These are phyloP conservation scores for Copromyces sp. DNA, from an alignment of 495 filamentous ascomycete genomes.

Conservation along the genomic window DNA sequence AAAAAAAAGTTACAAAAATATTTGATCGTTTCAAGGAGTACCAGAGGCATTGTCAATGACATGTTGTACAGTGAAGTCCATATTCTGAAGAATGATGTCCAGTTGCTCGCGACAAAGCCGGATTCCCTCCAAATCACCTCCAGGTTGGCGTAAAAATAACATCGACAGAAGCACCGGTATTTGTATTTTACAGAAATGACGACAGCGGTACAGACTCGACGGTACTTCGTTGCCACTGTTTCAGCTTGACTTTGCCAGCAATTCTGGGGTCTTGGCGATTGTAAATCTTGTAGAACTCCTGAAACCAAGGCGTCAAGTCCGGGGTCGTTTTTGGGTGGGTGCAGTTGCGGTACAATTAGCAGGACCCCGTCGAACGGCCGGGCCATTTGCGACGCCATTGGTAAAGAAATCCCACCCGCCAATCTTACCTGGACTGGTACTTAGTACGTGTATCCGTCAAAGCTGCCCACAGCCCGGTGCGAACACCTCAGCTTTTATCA, in stretches of 20 bases:
- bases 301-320: background rate
- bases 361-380: background rate
- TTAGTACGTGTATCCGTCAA: conserved; percentile 1
- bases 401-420: conserved; percentile 19
- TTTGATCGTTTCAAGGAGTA: background rate
- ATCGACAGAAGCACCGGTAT: background rate
- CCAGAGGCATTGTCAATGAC: background rate
- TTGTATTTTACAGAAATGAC: background rate
- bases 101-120: background rate
- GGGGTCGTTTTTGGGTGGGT: background rate
- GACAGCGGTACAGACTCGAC: background rate
- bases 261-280: background rate
- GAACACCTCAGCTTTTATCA: conserved; percentile 23
- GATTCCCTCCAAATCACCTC: background rate
- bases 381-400: background rate
- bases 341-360: background rate
- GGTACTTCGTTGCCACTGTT: background rate
- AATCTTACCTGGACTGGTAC: conserved; percentile 2
- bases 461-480: conserved; percentile 16
- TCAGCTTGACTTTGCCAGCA: background rate
- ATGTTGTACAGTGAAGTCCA: background rate
- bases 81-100: background rate
- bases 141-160: background rate
- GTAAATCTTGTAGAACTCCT: background rate
- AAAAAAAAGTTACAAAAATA: background rate